Evolutionary conservation across 208 protist species (phyloP).

Genomic region (Acanthamoeba royreba): DNA sequence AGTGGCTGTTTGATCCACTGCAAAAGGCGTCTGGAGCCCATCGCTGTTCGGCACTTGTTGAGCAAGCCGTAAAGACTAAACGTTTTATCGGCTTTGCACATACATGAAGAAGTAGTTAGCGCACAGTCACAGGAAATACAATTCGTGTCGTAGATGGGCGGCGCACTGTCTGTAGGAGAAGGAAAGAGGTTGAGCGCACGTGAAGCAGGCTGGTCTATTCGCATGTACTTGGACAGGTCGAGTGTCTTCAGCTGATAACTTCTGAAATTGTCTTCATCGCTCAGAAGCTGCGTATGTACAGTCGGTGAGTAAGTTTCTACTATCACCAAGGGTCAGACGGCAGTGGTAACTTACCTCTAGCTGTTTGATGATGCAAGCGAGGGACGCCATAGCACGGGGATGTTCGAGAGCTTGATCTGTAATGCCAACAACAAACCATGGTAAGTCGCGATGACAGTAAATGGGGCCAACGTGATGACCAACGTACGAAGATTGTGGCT

Average conservation of each 20-base stretch:
- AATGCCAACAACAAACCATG: no score
- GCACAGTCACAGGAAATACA: background rate
- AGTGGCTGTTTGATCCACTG: constrained; percentile 97
- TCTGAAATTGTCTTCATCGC: constrained; percentile 23
- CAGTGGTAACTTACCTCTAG: constrained; percentile 30
- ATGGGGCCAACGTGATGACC: no score
- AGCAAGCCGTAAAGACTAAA: constrained; percentile 88
- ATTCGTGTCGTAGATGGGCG: no score
- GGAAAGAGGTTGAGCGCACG: constrained; percentile 44
- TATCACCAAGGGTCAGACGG: background rate
- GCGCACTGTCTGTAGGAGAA: background rate
- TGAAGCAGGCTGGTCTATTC: constrained; percentile 20
- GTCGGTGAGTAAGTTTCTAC: no score
- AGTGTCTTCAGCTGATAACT: background rate
- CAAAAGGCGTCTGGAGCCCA: constrained; percentile 92
- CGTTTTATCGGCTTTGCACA: no score
- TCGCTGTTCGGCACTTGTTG: constrained; percentile 93
- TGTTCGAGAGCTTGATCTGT: background rate
- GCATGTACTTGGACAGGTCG: constrained; percentile 39
- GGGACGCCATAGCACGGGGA: background rate
- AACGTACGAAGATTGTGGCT: background rate
- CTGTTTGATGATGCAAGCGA: constrained; percentile 28
- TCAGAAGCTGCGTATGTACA: no score
- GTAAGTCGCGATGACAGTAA: no score
- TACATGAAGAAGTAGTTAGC: no score